Base-by-base conservation (phyloP, 2,329 filamentous ascomycete species). In the Penicillium verrucosum region DNA sequence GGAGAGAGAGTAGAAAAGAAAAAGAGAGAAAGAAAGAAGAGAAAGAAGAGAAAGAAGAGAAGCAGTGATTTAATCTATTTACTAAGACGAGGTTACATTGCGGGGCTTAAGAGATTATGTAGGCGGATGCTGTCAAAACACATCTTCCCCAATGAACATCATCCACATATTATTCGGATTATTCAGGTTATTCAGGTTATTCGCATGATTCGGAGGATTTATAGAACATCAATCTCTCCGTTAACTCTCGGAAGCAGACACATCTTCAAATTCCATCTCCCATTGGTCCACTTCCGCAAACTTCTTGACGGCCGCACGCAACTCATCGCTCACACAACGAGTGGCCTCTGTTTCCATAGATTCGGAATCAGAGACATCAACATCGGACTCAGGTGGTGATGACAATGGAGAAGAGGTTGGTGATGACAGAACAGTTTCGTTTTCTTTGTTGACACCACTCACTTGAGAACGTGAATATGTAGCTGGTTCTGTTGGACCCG, bases 211-310 rank as follows among this genome's bases (percentile, higher is more conserved):
- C 5, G 18, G 18, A 10, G 14, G 16, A 11, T 41, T 14, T 27
- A 27, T 27, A 16, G 32, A 16, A 34, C 32, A 32, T 18, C 10
- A 18, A 45, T 32, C 14, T 34, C 44, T 25, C 44, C 34, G 59
- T 61, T 51, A 69, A 62, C 34, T 65, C 40, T 63, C 68, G 21
- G 65, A 62, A 16, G 52, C 58, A 46, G 65, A 63, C 3, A 77
- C 70, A 51, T 77, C 75, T 58, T 77, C 75, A 66, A 76, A 77
- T 29, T 77, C 75, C 69, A 77, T 75, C 55, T 74, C 47, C 75
- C 75, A 77, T 58, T 70, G 60, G 59, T 77, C 75, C 42, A 77
- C 65, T 57, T 77, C 75, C 0, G 71, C 71, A 63, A 77, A 77
- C 41, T 76, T 77, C 58, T 64, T 64, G 29, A 69, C 68, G 48